Percentiles rank a stretch among this genome's conserved stretches.
Conservation (phyloP, 108 stramenopile species). For the Nitzschia sp. region DNA sequence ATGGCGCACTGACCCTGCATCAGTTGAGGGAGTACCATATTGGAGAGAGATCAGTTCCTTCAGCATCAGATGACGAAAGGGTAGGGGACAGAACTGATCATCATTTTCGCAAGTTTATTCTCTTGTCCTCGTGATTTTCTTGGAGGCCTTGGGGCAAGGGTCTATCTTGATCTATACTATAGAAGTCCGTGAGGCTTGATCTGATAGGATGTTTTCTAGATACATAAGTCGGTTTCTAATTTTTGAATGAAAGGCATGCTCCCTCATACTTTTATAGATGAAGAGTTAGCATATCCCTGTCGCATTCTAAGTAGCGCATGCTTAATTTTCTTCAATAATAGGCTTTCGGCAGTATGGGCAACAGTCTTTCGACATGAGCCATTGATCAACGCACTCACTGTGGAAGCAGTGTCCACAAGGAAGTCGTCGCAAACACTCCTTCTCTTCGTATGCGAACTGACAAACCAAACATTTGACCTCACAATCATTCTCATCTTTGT, state of each 20-base stretch:
- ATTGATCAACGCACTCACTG: constrained; percentile 86
- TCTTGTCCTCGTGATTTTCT: no score
- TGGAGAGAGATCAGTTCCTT: constrained; percentile 22
- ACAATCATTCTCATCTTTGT: constrained; percentile 70
- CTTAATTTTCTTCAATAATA: constrained; percentile 39
- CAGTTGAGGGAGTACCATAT: constrained; percentile 30
- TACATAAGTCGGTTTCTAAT: no score
- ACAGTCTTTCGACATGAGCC: constrained; percentile 80
- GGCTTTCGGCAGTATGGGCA: constrained; percentile 90
- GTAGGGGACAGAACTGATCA: no score
- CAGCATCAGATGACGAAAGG: background rate
- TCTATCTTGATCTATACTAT: no score
- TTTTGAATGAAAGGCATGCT: no score
- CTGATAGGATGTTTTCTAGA: no score
- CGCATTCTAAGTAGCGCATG: no score
- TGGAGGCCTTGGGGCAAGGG: no score
- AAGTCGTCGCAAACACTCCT: constrained; percentile 64
- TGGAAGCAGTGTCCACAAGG: constrained; percentile 91
- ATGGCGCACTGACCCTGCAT: constrained; percentile 28
- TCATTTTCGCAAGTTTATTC: no score
- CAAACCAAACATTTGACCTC: constrained; percentile 87
- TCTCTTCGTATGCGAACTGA: constrained; percentile 79
- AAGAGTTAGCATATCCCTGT: no score
- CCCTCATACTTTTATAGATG: no score
- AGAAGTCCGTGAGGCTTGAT: no score